Evolutionary conservation across 352 stramenopile species (phyloP), one percentile per base, ranked within the genome.

Genomic region (Phytophthora crassamura): DNA sequence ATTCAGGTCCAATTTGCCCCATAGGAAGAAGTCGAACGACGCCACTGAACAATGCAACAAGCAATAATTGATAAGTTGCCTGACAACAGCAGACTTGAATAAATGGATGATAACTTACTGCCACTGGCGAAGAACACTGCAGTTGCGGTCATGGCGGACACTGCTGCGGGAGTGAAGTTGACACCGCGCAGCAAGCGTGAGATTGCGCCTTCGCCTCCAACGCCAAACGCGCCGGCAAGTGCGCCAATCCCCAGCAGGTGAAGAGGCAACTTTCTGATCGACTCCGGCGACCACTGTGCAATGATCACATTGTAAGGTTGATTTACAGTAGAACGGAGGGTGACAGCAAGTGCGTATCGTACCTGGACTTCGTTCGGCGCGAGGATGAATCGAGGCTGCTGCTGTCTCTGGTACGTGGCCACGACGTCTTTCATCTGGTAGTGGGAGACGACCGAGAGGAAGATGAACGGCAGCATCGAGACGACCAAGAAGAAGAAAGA

Each of bases 161-260:
- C 82, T 74, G 80, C 71, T 51, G 67, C 67, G 30, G 84, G 82
- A 28, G 76, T 59, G 12, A 98, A 84, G 40, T 93, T 93, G 72
- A 98, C 89, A 18, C 87, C 79, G 15, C 98, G 82, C 82, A 98
- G 90, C 18, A 98, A 75, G 2, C 89, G 86, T 7, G 91, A 92
- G 48, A 87, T 96, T n/a, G 97, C 83, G 38, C 96, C 95, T 49
- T 92, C 93, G 46, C 89, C 91, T 25, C 90, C 90, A 6, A 98
- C 82, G 16, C 94, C 94, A 68, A 98, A 98, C 62, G 97, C 82
- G 32, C 93, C 93, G n/a, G 88, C 91, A 72, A 94, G 86, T 45
- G 96, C 80, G 7, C 94, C 94, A 30, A 93, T 94, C 4, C 96
- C 78, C 35, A 92, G 86, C 40, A 89, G 89, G 38, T 97, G 74